Evolutionary conservation across 2,329 filamentous ascomycete species (phyloP).

Genomic region (Ophiocordyceps australis): DNA sequence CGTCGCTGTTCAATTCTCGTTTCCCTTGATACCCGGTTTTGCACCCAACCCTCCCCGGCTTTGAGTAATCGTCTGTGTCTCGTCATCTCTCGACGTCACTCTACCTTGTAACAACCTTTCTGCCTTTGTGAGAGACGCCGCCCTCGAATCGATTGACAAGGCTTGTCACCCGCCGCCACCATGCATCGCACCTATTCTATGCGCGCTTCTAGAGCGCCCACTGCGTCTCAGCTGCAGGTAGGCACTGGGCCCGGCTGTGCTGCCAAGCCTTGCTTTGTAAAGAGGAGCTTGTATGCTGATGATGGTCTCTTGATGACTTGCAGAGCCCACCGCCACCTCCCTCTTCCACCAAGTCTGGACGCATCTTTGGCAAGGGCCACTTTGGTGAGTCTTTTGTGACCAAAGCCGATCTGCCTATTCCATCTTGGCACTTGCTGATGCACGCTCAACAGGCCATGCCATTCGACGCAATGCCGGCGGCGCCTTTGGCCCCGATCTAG

Average conservation of each 20-base stretch:
- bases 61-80: no score
- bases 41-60: no score
- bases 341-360: slow-evolving; percentile 78
- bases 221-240: slow-evolving; percentile 59
- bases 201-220: slow-evolving; percentile 92
- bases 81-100: no score
- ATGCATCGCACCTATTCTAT: slow-evolving; percentile 99
- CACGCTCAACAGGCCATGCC: slow-evolving; percentile 40
- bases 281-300: no score
- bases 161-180: slow-evolving; percentile 7
- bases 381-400: slow-evolving; percentile 47
- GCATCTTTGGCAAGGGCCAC: slow-evolving; percentile 73
- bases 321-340: slow-evolving; percentile 87
- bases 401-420: neutral
- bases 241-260: neutral
- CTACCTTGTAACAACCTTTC: no score
- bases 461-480: slow-evolving; percentile 59
- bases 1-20: no score
- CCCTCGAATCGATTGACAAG: neutral
- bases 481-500: slow-evolving; percentile 68
- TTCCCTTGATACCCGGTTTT: no score
- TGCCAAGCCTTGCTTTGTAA: no score
- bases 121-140: no score
- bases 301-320: no score
- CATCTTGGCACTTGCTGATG: no score